Percentiles rank a stretch among this genome's conserved stretches.
These are phyloP conservation scores for Paradendryphiella salina DNA, from an alignment of 2,329 filamentous ascomycete genomes.

Conservation along the genomic window DNA sequence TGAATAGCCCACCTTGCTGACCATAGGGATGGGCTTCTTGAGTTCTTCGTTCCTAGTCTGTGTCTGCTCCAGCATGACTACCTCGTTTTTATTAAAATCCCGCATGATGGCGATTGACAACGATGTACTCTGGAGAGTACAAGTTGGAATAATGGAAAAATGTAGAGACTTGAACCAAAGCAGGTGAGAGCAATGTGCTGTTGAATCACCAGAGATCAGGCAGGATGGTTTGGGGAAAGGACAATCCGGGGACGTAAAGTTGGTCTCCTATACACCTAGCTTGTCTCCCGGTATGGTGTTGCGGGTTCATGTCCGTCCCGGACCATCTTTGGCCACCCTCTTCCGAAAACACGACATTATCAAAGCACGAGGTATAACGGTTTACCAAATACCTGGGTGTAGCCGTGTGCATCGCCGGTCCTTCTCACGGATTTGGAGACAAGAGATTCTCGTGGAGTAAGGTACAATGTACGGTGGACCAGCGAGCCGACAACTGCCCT, in stretches of 20 bases:
- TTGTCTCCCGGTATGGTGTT: neutral
- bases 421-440: no score
- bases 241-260: constrained; percentile 23
- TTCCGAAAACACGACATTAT: constrained; percentile 21
- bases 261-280: constrained; percentile 26
- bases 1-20: constrained; percentile 40
- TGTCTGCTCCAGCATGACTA: constrained; percentile 34
- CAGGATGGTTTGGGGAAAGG: constrained; percentile 33
- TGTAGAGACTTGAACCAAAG: neutral
- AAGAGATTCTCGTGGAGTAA: neutral
- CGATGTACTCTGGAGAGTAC: neutral
- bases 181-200: constrained; percentile 9
- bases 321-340: constrained; percentile 7
- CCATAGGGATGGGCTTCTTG: constrained; percentile 28
- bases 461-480: neutral
- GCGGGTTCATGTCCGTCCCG: neutral
- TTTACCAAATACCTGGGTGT: constrained; percentile 13
- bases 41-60: constrained; percentile 27
- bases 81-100: constrained; percentile 31
- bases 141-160: neutral
- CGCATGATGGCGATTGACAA: constrained; percentile 16
- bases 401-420: constrained; percentile 10
- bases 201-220: constrained; percentile 23
- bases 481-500: neutral
- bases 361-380: constrained; percentile 8